phyloP scores from a whole-genome alignment of 352 stramenopile genomes.

The Globisporangium canariense region DNA sequence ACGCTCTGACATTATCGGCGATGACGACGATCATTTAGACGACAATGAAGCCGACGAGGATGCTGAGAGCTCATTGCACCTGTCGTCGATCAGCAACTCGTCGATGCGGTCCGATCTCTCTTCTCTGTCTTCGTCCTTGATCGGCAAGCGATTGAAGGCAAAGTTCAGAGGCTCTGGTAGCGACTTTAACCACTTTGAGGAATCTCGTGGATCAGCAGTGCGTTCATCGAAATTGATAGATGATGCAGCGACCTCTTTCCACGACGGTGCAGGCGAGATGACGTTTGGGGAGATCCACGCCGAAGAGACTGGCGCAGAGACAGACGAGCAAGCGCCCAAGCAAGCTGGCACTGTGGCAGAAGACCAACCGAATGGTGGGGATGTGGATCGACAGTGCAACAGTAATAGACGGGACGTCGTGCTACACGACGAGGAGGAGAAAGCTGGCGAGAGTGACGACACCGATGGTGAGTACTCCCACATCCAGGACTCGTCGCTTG shows the following conservation, averaged over 20 bases:
- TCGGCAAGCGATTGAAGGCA: conserved; percentile 21
- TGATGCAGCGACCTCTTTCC: neutral
- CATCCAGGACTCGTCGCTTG: neutral
- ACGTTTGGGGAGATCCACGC: neutral
- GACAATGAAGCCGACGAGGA: conserved; percentile 15
- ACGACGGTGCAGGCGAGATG: neutral
- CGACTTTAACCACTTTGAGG: neutral
- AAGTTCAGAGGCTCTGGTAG: neutral
- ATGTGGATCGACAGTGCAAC: neutral
- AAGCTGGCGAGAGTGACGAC: conserved; percentile 7
- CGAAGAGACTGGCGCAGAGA: neutral
- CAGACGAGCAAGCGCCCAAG: neutral
- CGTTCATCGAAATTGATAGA: neutral
- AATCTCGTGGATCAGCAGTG: neutral
- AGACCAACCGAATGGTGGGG: neutral
- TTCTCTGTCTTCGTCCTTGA: conserved; percentile 59
- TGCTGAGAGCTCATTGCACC: conserved; percentile 47
- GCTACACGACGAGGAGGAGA: conserved; percentile 18
- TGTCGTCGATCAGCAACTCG: conserved; percentile 60
- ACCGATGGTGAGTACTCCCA: neutral
- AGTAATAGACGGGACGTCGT: neutral
- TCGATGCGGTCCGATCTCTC: conserved; percentile 50
- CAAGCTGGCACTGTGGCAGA: neutral
- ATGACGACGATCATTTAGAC: conserved; percentile 7
- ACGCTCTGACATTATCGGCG: neutral